Evolutionary conservation across 2,329 filamentous ascomycete species (phyloP).

Genomic region (Trichoderma cornu-damae): DNA sequence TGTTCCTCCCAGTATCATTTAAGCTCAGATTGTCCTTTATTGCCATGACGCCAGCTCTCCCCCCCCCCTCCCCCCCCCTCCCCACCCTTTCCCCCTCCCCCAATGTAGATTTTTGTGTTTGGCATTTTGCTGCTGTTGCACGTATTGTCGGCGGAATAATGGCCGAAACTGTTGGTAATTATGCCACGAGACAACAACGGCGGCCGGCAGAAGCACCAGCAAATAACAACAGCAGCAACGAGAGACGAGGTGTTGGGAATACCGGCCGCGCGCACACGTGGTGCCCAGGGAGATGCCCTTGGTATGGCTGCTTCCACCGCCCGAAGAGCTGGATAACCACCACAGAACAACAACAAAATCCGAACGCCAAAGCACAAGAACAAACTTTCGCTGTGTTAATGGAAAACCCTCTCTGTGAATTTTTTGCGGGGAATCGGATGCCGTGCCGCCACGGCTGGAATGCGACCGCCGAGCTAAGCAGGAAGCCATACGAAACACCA

Average conservation of each 20-base stretch:
- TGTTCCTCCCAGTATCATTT: not conserved
- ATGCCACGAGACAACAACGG: not conserved
- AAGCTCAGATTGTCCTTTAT: constrained; percentile 1
- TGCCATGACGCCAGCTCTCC: not conserved
- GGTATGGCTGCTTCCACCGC: not conserved
- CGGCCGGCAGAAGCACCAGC: too few relatives aligned
- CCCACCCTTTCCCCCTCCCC: not conserved
- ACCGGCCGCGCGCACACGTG: not conserved
- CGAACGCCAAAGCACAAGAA: too few relatives aligned
- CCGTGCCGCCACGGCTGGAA: not conserved
- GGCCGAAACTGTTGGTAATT: not conserved
- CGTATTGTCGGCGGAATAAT: constrained; percentile 9
- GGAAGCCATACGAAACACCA: not conserved
- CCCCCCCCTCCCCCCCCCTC: not conserved
- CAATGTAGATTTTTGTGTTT: not conserved
- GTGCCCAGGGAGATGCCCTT: not conserved
- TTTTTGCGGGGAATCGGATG: not conserved
- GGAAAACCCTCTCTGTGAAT: too few relatives aligned
- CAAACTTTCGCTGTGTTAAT: too few relatives aligned
- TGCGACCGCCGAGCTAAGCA: not conserved
- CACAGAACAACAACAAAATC: too few relatives aligned
- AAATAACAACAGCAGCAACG: not conserved
- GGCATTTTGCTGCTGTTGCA: not conserved
- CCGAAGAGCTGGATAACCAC: not conserved
- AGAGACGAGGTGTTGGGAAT: not conserved